phyloP scores from a whole-genome alignment of 495 filamentous ascomycete genomes.

The Penicillium odoratum region DNA sequence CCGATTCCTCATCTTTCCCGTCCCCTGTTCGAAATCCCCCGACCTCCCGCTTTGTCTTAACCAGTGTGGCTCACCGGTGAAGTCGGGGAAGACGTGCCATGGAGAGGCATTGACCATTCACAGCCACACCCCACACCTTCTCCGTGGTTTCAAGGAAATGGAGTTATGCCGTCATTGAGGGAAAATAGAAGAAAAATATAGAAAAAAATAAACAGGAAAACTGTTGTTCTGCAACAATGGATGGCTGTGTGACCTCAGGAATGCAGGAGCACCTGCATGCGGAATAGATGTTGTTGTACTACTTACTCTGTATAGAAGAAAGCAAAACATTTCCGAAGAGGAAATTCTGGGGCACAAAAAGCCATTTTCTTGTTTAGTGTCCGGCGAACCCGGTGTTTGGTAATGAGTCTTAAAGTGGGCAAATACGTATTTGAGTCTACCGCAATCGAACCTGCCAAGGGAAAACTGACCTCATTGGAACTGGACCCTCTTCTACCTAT shows the following conservation, averaged over 20 bases:
- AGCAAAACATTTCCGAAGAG: background rate
- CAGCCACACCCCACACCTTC: slow-evolving; percentile 20
- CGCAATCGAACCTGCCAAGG: background rate
- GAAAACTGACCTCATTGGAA: slow-evolving; percentile 36
- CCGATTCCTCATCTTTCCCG: slow-evolving; percentile 5
- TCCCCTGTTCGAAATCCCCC: slow-evolving; percentile 9
- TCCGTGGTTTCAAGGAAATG: slow-evolving; percentile 13
- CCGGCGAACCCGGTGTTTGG: slow-evolving; percentile 35
- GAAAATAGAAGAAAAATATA: slow-evolving; percentile 6
- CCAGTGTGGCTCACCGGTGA: slow-evolving; percentile 34
- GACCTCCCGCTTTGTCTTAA: slow-evolving; percentile 17
- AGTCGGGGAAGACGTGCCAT: slow-evolving; percentile 24
- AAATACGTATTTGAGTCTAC: slow-evolving; percentile 14
- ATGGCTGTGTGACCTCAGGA: background rate
- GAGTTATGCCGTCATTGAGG: slow-evolving; percentile 21
- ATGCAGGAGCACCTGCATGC: background rate
- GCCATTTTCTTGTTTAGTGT: background rate
- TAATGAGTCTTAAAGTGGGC: slow-evolving; percentile 1
- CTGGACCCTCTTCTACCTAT: slow-evolving; percentile 7
- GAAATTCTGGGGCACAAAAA: background rate
- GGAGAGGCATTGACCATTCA: slow-evolving; percentile 21
- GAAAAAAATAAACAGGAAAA: slow-evolving; percentile 2
- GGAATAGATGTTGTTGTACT: background rate
- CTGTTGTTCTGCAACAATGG: background rate
- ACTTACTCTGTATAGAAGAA: background rate